Evolutionary conservation across 2,329 filamentous ascomycete species (phyloP).

Genomic region (Paraphaeosphaeria sporulosa): DNA sequence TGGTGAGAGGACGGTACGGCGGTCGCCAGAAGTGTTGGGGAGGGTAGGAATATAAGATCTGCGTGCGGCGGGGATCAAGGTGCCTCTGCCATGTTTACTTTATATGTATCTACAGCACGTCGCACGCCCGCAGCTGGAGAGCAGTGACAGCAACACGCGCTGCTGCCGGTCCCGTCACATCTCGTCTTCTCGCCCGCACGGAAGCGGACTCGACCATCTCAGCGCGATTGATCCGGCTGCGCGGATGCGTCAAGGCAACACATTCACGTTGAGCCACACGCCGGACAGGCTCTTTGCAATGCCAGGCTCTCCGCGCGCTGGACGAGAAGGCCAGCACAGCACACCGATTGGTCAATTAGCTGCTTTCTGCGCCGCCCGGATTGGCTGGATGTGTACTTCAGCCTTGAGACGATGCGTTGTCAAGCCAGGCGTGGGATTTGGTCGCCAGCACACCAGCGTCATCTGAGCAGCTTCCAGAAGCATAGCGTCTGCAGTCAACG

Average conservation of each 20-base stretch:
- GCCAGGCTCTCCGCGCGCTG: constrained; percentile 1
- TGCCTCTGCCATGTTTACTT: constrained; percentile 35
- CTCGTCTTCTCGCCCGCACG: constrained; percentile 19
- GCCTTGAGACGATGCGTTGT: constrained; percentile 45
- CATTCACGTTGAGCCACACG: constrained; percentile 29
- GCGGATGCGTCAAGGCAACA: constrained; percentile 23
- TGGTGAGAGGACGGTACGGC: constrained; percentile 8
- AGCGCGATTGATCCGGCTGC: constrained; percentile 27
- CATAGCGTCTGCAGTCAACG: neutral
- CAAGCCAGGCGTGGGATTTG: constrained; percentile 20
- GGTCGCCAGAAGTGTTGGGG: neutral
- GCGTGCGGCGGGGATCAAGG: constrained; percentile 1
- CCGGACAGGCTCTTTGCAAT: constrained; percentile 14
- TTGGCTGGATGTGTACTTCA: constrained; percentile 28
- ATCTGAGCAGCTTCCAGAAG: constrained; percentile 20
- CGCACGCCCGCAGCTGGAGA: constrained; percentile 28
- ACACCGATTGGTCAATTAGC: constrained; percentile 17
- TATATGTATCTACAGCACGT: constrained; percentile 38
- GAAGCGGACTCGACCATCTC: constrained; percentile 27
- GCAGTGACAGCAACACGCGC: constrained; percentile 30
- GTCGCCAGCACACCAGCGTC: constrained; percentile 31
- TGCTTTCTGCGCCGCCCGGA: constrained; percentile 17
- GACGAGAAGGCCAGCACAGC: constrained; percentile 17
- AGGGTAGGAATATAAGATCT: neutral
- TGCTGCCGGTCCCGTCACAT: constrained; percentile 29